phyloP scores from a whole-genome alignment of 768 basidiomycete species.

The Porphyrellus cyaneotinctus region DNA sequence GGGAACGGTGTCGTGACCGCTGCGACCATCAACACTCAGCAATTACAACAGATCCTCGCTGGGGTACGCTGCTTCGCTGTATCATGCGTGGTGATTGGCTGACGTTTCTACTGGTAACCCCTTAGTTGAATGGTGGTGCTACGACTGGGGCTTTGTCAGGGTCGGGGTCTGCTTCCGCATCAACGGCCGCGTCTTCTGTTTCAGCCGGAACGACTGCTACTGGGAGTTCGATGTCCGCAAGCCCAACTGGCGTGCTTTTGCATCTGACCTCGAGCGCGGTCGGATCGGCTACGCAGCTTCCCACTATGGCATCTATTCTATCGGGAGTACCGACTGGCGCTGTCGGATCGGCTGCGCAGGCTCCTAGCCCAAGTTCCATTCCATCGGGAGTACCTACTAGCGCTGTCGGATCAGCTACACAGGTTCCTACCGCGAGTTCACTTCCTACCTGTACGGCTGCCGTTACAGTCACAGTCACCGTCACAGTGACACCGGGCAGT shows the following conservation, averaged over 20 bases:
- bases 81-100: neutral
- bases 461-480: slow-evolving; percentile 14
- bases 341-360: neutral
- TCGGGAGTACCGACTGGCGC: neutral
- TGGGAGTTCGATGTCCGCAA: neutral
- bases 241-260: neutral
- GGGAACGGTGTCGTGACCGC: slow-evolving; percentile 25
- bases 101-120: neutral
- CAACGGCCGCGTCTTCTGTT: neutral
- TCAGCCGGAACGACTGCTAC: neutral
- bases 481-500: slow-evolving; percentile 10
- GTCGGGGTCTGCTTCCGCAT: neutral
- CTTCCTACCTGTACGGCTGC: slow-evolving; percentile 1
- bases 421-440: neutral
- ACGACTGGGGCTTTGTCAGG: neutral
- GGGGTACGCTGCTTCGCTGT: slow-evolving; percentile 1
- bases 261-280: neutral
- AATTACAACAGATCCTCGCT: slow-evolving; percentile 15
- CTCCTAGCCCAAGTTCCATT: neutral
- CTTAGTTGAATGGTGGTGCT: neutral
- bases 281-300: no score
- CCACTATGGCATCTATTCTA: no score
- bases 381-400: no score
- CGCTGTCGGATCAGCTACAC: neutral
- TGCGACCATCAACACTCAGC: slow-evolving; percentile 21